Percentiles rank a stretch among this genome's conserved stretches.
phyloP scores from a whole-genome alignment of 345 rosid genomes.

The Gossypium australe region DNA sequence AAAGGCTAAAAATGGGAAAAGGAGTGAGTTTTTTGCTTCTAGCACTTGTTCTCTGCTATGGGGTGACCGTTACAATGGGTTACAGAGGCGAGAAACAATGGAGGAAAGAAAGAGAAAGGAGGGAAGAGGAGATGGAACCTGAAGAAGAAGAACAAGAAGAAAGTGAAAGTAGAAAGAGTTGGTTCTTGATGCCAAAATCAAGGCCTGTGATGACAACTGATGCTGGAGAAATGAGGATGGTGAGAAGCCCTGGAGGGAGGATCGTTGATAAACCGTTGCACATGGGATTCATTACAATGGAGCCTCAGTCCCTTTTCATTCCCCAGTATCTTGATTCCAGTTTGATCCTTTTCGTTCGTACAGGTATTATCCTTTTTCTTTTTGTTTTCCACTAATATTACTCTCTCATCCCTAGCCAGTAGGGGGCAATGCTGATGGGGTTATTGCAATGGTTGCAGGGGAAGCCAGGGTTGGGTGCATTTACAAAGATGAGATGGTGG shows the following conservation, averaged over 20 bases:
- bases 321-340: slow-evolving; percentile 81
- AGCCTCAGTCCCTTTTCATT: slow-evolving; percentile 66
- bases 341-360: slow-evolving; percentile 62
- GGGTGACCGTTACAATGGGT: slow-evolving; percentile 23
- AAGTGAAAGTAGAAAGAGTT: slow-evolving; percentile 7
- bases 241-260: slow-evolving; percentile 39
- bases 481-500: slow-evolving; percentile 45
- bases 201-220: slow-evolving; percentile 61
- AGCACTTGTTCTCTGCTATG: slow-evolving; percentile 32
- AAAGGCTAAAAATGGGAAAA: slow-evolving; percentile 21
- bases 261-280: slow-evolving; percentile 52
- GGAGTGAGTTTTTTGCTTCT: slow-evolving; percentile 25
- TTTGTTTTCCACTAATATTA: neutral
- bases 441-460: slow-evolving; percentile 38
- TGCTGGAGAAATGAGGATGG: slow-evolving; percentile 69
- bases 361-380: slow-evolving; percentile 28
- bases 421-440: neutral
- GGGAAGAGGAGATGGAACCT: neutral
- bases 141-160: neutral
- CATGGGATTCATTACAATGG: slow-evolving; percentile 83
- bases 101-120: slow-evolving; percentile 15
- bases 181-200: slow-evolving; percentile 54
- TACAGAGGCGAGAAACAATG: slow-evolving; percentile 19
- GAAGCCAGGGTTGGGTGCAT: slow-evolving; percentile 73
- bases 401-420: no score